A percentile compares a stretch with the other conserved stretches of the same genome.
Conservation (phyloP, 129 eudicot species). For the Ambrosia artemisiifolia region DNA sequence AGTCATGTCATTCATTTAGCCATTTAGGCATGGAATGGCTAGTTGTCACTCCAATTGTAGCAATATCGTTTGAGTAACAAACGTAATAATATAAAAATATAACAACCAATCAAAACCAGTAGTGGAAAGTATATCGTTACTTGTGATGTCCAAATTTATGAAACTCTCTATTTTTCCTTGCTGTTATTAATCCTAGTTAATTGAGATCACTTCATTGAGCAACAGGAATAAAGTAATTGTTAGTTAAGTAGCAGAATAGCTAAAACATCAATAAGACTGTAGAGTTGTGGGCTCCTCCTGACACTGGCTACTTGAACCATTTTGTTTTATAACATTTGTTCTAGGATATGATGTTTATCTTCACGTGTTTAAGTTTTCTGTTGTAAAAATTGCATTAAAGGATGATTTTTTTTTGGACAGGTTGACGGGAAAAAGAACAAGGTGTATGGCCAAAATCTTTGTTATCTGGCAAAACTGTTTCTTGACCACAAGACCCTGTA, state of each 20-base stretch:
- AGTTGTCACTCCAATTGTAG: neutral
- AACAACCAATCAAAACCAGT: neutral
- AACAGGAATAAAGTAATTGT: neutral
- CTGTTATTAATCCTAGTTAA: neutral
- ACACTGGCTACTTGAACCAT: neutral
- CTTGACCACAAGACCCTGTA: conserved; percentile 98
- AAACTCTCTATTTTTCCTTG: neutral
- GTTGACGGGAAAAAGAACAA: conserved; percentile 98
- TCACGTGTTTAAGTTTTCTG: neutral
- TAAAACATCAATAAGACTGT: neutral
- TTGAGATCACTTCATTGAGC: neutral
- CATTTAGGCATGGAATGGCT: neutral
- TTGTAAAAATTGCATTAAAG: neutral
- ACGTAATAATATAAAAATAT: neutral
- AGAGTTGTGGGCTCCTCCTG: neutral
- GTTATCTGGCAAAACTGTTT: conserved; percentile 91
- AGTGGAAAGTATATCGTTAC: neutral
- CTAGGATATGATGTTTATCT: neutral
- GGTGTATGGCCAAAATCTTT: conserved; percentile 90
- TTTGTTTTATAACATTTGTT: neutral
- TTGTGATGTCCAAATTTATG: neutral
- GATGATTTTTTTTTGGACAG: conserved; percentile 39
- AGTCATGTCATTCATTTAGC: neutral
- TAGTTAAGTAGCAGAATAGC: neutral
- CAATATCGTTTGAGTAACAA: neutral